phyloP scores from a whole-genome alignment of 352 stramenopile genomes.

The Pythium sp. region DNA sequence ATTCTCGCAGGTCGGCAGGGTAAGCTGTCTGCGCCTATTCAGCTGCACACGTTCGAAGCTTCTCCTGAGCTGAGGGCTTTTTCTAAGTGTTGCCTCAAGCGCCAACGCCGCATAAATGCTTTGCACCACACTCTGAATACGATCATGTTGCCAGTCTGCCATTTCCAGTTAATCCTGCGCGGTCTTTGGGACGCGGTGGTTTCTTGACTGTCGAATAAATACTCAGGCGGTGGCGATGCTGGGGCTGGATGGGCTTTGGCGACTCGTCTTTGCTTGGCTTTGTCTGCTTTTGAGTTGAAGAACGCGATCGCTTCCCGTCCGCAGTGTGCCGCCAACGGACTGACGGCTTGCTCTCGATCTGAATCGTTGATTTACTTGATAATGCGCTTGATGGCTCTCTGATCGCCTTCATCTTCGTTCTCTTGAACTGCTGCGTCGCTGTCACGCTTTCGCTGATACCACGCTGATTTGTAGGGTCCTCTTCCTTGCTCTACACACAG shows the following conservation, averaged over 20 bases:
- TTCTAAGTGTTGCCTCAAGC: background rate
- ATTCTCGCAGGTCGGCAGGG: background rate
- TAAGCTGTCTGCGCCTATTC: background rate
- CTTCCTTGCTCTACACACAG: background rate
- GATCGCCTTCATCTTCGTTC: background rate
- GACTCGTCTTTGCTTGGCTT: background rate
- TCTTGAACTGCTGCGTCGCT: background rate
- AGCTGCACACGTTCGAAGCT: background rate
- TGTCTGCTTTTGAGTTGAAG: background rate
- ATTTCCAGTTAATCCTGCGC: background rate
- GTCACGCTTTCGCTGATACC: background rate
- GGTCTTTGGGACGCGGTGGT: slow-evolving; percentile 4
- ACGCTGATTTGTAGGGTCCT: background rate
- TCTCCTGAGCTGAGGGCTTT: background rate
- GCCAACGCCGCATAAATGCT: background rate
- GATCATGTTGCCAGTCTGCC: background rate
- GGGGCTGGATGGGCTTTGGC: background rate
- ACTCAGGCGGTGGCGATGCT: slow-evolving; percentile 30
- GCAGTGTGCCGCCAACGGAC: slow-evolving; percentile 1
- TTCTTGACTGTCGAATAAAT: slow-evolving; percentile 42
- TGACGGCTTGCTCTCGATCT: background rate
- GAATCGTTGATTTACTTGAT: background rate
- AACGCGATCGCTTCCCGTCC: background rate
- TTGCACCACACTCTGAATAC: background rate
- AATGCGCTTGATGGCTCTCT: background rate